These are phyloP conservation scores for Stropharia rugosoannulata DNA, from an alignment of 768 basidiomycete genomes.

Conservation along the genomic window DNA sequence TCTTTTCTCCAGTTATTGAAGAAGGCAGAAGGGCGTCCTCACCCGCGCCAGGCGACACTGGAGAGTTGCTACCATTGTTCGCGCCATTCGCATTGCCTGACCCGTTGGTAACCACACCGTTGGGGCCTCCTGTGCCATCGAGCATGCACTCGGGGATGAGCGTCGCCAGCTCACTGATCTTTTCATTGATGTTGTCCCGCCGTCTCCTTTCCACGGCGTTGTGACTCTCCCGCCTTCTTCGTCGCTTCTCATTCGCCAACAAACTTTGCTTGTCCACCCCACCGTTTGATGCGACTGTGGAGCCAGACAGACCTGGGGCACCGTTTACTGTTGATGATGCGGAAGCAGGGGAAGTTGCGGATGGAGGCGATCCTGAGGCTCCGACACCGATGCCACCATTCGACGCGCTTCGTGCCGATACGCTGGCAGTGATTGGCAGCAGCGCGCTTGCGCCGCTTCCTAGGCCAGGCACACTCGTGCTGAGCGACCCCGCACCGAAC, in stretches of 20 bases:
- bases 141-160: slow-evolving; percentile 87
- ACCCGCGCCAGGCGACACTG: slow-evolving; percentile 7
- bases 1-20: background rate
- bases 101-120: background rate
- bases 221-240: slow-evolving; percentile 81
- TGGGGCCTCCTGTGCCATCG: slow-evolving; percentile 35
- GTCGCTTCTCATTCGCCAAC: slow-evolving; percentile 79
- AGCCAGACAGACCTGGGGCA: background rate
- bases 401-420: slow-evolving; percentile 5
- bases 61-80: slow-evolving; percentile 1
- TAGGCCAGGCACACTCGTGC: background rate
- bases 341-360: background rate
- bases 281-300: background rate
- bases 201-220: slow-evolving; percentile 89
- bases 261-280: slow-evolving; percentile 48
- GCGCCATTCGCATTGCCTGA: background rate
- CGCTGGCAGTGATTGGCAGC: slow-evolving; percentile 6
- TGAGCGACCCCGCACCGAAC: background rate
- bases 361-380: background rate
- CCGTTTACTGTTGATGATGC: background rate
- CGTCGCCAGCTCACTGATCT: slow-evolving; percentile 86
- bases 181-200: slow-evolving; percentile 94
- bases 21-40: slow-evolving; percentile 13
- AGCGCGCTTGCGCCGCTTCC: background rate
- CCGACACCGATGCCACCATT: slow-evolving; percentile 8